These are phyloP conservation scores for Golubevia pallescens DNA, from an alignment of 1,284 basidiomycete species.

Conservation along the genomic window DNA sequence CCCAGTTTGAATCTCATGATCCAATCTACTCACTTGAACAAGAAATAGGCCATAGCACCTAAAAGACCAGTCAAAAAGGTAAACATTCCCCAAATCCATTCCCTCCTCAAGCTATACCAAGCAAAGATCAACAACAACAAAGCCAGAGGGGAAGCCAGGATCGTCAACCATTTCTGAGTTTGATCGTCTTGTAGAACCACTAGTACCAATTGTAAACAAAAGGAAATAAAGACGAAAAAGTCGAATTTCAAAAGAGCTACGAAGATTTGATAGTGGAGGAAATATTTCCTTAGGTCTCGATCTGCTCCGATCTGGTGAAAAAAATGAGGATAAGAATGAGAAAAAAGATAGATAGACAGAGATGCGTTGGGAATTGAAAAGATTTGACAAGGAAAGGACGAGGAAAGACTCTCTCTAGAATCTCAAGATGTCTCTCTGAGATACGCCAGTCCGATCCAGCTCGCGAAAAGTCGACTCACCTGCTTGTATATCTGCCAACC, in stretches of 20 bases:
- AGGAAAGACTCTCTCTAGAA: no score
- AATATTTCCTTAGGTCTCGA: constrained; percentile 31
- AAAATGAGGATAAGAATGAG: no score
- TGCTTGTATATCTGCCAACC: constrained; percentile 52
- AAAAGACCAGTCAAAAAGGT: constrained; percentile 31
- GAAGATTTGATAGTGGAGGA: constrained; percentile 46
- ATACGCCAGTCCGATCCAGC: no score
- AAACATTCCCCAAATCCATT: constrained; percentile 37
- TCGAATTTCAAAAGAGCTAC: constrained; percentile 50
- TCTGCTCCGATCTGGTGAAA: constrained; percentile 34
- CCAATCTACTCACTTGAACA: constrained; percentile 22
- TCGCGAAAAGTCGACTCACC: no score
- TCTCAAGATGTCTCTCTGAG: no score
- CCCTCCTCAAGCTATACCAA: constrained; percentile 40
- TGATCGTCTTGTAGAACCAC: constrained; percentile 37
- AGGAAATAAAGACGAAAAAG: constrained; percentile 50
- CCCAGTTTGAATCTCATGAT: no score
- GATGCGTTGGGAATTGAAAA: no score
- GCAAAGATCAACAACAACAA: constrained; percentile 40
- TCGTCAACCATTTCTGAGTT: constrained; percentile 41
- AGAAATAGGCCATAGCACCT: constrained; percentile 45
- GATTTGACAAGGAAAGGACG: no score
- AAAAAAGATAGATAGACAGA: no score
- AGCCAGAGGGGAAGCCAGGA: constrained; percentile 39
- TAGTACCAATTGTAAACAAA: constrained; percentile 49